Evolutionary conservation across 2,329 filamentous ascomycete genomes (phyloP).

Genomic region (Bipolaris victoriae): DNA sequence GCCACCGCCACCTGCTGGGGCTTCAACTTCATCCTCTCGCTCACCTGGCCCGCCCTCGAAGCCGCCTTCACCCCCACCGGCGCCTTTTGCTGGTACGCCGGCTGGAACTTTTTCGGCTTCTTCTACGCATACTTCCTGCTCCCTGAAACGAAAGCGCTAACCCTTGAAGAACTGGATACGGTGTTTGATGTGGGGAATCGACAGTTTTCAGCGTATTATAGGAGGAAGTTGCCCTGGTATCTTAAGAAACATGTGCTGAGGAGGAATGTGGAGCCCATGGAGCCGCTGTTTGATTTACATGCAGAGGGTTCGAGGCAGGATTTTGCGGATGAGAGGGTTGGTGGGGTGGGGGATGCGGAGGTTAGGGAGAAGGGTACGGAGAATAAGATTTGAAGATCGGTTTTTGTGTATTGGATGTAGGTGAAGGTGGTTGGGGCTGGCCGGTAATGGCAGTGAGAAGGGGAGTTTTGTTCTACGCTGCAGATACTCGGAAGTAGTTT

Average conservation of each 20-base stretch:
- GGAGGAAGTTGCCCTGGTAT: conserved; percentile 47
- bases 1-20: conserved; percentile 63
- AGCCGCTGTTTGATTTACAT: conserved; percentile 32
- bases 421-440: background rate
- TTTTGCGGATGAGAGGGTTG: conserved; percentile 3
- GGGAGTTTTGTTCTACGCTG: background rate
- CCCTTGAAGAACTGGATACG: conserved; percentile 39
- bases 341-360: background rate
- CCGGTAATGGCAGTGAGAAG: too few species aligned
- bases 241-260: conserved; percentile 43
- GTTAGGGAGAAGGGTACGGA: conserved; percentile 14
- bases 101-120: conserved; percentile 61
- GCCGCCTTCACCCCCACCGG: conserved; percentile 58
- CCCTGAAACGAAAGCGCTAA: conserved; percentile 41
- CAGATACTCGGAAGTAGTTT: background rate
- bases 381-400: background rate
- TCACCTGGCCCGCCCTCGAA: conserved; percentile 61
- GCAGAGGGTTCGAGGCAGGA: conserved; percentile 15
- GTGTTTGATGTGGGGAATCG: conserved; percentile 42
- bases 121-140: conserved; percentile 44
- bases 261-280: conserved; percentile 35
- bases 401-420: background rate
- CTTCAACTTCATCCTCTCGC: conserved; percentile 61
- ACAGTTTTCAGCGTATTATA: conserved; percentile 32
- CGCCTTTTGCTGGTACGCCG: conserved; percentile 63